Base-by-base conservation (phyloP, 306 rosid genomes). In the Parietaria judaica region DNA sequence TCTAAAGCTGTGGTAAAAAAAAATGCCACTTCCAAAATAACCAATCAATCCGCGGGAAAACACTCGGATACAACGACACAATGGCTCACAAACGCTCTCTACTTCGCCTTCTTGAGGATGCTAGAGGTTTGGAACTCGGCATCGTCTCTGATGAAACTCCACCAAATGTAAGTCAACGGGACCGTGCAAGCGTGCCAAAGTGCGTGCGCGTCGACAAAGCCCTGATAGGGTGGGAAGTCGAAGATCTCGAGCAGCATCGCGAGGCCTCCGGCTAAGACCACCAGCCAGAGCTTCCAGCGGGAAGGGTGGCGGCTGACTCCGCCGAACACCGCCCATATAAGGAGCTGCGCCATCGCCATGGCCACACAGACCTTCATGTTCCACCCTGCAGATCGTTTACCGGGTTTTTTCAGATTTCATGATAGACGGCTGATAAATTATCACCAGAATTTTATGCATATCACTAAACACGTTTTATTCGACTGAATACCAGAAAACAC, bases 141-240 rank as follows among this genome's bases (percentile, higher is more conserved):
- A 71, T 89, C 97, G 14, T 86, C 95, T 69, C 78, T 72, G 53
- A 78, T 71, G 60, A 89, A 89, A 77, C 89, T 84, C 97, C 97
- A 89, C 97, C 87, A 82, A 11, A 86, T 39, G 63, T 69, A 80
- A 16, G 95, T 84, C 31, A 89, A 66, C 11, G 97, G 97, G 67
- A 89, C 58, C 47, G 88, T 86, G 36, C 85, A 61, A 70, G 87
- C 92, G 34, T 84, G 87, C 92, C 87, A 82, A 58, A 86, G 71
- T 36, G 89, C 86, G 72, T 84, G 89, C 58, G 92, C 81, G 66
- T 89, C 95, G 14, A 82, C 1, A 55, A 80, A 70, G 36, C 95
- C 95, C 65, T 66, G 13, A 65, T 70, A 80, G 12, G 97, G 95
- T 36, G 95, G 86, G 54, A 89, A 86, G 54, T 89, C 92, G 48